Evolutionary conservation across 495 filamentous ascomycete species (phyloP), one percentile per base, ranked within the genome.

Genomic region (Collariella sp.): DNA sequence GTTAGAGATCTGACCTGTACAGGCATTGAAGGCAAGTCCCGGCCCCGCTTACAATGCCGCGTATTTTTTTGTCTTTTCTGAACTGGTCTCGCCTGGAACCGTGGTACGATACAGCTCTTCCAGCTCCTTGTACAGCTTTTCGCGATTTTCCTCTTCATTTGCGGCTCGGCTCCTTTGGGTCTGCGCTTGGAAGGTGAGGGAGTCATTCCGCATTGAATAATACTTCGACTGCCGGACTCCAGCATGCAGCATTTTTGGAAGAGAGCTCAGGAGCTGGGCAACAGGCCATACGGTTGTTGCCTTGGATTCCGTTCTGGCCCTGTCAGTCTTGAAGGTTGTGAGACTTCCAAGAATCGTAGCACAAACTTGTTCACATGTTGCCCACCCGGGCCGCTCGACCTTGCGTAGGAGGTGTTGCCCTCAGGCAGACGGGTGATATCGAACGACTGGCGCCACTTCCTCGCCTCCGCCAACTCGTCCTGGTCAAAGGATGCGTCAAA

Each of bases 281-380:
- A 86, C 63, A 29, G 83, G 70, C 78, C 70, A 70, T 79, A 73
- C 65, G 71, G 87, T 67, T 15, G 87, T 96, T 11, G 91, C 93
- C 70, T 98, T 98, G 15, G 87, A 87, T 67, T 91, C 93, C 23
- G 94, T 88, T 69, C 93, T 98, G 38, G 23, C 22, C 15, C 1
- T 39, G 55, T 58, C 16, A 63, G 46, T 34, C 26, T 26, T 3
- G 13, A 1, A 23, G 15, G 11, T 18, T 20, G 15, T 7, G 15
- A 26, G 47, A 38, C 19, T 45, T 41, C 20, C 33, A 52, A 34
- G 40, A 46, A 53, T 55, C 24, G 16, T 39, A 16, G 33, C 38
- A 75, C 81, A 56, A 74, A 96, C 91, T 96, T 96, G 70, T 98
- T 98, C 41, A 93, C 88, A 72, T 96, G 91, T 64, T 98, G 93